Evolutionary conservation across 2,329 filamentous ascomycete species (phyloP), one percentile per base, ranked within the genome.

Genomic region (Venturia aucupariae): DNA sequence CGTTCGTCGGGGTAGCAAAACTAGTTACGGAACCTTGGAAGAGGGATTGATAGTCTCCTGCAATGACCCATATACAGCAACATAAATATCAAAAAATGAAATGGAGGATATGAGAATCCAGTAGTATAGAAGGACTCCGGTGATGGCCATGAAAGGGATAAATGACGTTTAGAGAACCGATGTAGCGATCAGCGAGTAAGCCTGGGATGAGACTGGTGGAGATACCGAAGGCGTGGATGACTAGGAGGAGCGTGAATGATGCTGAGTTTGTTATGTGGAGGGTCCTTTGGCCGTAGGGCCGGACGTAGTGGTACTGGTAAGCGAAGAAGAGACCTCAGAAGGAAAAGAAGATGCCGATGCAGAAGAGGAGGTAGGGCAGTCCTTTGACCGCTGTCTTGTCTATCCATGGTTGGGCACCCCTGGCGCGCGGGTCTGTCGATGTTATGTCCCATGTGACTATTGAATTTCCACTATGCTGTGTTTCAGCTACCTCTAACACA

Each of bases 121-220:
- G 62, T 77, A 78, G 68, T 80, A 85, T 41, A 84, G 72, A 65
- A 84, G 74, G 17, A 81, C 71, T 1, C 77, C 77, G 3, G 81
- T 75, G 4, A 78, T 65, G 13, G 80, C 70, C 2, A 75, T 77
- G 61, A 80, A 78, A 0, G 83, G 78, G n/a, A 84, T 78, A 32
- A n/a, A 84, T 77, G 1, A 79, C 77, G 68, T 86, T 86, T 60
- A 86, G 74, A 0, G 82, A 78, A 0, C 85, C 85, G 2, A 82
- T 72, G 62, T 68, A 74, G 7, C 73, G 77, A 70, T 86, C 83
- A 0, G 83, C 83, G 6, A 86, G 68, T 66, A 78, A 79, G 15
- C 80, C 81, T 0, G 81, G 79, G 0, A 85, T 67, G 0, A 84
- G 72, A 0, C 85, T 82, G n/a, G 80, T 78, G 0, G 82, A 70